Evolutionary conservation across 2,329 filamentous ascomycete species (phyloP), one percentile per base, ranked within the genome.

Genomic region (Colletotrichum chrysophilum): DNA sequence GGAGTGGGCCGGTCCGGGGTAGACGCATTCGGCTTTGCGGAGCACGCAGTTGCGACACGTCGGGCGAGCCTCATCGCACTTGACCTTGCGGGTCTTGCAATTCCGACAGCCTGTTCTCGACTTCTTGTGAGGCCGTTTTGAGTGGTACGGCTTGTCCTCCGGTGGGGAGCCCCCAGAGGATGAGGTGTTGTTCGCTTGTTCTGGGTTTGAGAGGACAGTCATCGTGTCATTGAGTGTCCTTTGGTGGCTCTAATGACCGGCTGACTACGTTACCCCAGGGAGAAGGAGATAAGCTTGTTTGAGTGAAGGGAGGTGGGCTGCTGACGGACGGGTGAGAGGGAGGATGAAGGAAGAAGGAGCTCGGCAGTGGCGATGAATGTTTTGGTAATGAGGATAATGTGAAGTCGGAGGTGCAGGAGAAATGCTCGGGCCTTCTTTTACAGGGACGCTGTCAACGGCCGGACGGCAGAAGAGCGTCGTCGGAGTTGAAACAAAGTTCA

Each of bases 111-210:
- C 90, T 4, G 85, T 83, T 34, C 89, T 84, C 2, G 89, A 90
- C 81, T 91, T 91, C 77, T 85, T 88, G 80, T 91, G 90, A 64
- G 89, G 88, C 13, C 89, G 86, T 80, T 91, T 91, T 66, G 86
- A 76, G 71, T 87, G 83, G 67, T 86, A 88, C 2, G 84, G 74
- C 48, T 74, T 76, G 16, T 76, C 74, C 26, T 76, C 74, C 32
- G 62, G 52, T 13, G 65, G 69, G 30, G 28, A 72, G 21, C 43
- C 36, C 28, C 60, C 28, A 30, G 16, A 18, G 52, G 34, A 28
- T 38, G 72, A 24, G 21, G 60, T 24, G 26, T 58, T 30, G 36
- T 58, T 52, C 30, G 68, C 30, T 32, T 69, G 64, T 65, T 64
- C 70, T 21, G 74, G 34, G 38, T 43, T 68, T 30, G 70, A 73